Evolutionary conservation across 2,329 filamentous ascomycete genomes (phyloP), one percentile per base, ranked within the genome.

Genomic region (Colletotrichum sp.): DNA sequence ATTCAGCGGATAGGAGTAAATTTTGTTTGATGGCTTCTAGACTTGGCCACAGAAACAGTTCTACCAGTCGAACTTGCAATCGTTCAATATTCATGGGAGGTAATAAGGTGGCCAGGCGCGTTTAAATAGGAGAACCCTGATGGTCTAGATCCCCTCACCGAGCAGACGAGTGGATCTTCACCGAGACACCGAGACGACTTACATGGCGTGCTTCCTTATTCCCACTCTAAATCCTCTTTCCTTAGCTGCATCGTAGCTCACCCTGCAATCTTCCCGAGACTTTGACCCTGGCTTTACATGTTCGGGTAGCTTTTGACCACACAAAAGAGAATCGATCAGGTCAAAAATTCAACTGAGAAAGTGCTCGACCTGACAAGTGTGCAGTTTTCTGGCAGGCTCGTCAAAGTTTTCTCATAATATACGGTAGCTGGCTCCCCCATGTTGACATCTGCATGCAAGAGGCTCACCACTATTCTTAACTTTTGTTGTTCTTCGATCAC

Each of bases 251-350:
- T 64, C n/a, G 16, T n/a, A 12, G n/a, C 8, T 52, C 29, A 12
- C 61, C 62, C 62, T 67, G 22, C 49, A 71, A 71, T 65, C 36
- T 71, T 30, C 27, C 29, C 36, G 13, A 63, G 44, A 27, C 57
- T 59, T n/a, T 29, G 11, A 22, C 44, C 55, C 55, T 59, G 8
- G 55, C 8, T 29, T 19, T 9, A 59, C 13, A 59, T 4, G n/a
- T 25, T 52, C 44, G 44, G 44, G 1, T 52, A 13, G 5, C 44
- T 22, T 19, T 12, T 4, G 3, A 22, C 44, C 44, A 52, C 44
- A 52, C 44, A 52, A 52, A 52, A 8, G 44, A 13, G 11, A n/a
- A 13, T 22, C 44, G 4, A 22, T 52, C 44, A 52, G 8, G n/a
- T 13, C n/a, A 22, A 52, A 5, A n/a, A 4, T 3, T 25, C n/a